Percentiles rank a stretch among this genome's conserved stretches.
phyloP scores from a whole-genome alignment of 495 filamentous ascomycete species.

The Lasiosphaeria ovina region DNA sequence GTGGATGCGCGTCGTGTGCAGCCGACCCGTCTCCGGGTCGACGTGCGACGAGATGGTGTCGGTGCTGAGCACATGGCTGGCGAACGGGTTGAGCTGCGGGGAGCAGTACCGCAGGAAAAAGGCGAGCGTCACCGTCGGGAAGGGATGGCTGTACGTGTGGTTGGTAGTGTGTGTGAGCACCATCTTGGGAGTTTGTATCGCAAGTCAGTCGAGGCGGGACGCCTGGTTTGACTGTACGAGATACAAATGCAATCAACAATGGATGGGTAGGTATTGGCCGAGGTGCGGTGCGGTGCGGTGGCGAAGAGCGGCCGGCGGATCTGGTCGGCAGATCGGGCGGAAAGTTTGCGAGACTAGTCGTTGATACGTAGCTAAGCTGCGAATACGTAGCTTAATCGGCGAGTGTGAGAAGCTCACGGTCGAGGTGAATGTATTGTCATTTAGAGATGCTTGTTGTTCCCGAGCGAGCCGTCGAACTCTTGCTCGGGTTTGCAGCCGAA shows the following conservation, averaged over 20 bases:
- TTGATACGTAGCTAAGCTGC: too few relatives aligned
- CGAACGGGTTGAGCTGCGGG: conserved; percentile 76
- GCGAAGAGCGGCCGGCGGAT: conserved; percentile 1
- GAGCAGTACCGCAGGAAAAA: conserved; percentile 97
- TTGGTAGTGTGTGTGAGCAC: conserved; percentile 68
- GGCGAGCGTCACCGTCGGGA: conserved; percentile 86
- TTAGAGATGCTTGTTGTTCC: conserved; percentile 4
- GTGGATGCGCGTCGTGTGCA: conserved; percentile 87
- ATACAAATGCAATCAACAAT: too few relatives aligned
- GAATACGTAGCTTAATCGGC: conserved; percentile 3
- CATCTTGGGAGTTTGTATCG: conserved; percentile 29
- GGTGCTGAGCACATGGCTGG: conserved; percentile 90
- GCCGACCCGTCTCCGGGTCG: conserved; percentile 73
- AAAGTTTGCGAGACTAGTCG: too few relatives aligned
- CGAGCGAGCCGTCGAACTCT: conserved; percentile 16
- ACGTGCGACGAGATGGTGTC: conserved; percentile 88
- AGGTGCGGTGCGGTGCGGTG: background rate
- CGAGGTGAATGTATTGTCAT: conserved; percentile 22
- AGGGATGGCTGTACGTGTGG: conserved; percentile 88
- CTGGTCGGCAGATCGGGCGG: background rate
- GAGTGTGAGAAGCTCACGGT: conserved; percentile 24
- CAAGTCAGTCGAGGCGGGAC: background rate
- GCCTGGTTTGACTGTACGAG: background rate
- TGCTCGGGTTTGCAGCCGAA: conserved; percentile 6
- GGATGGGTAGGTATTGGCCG: background rate